A percentile compares a stretch with the other conserved stretches of the same genome.
Conservation (phyloP, 257 asterid genomes). For the Cynanchum wilfordii region DNA sequence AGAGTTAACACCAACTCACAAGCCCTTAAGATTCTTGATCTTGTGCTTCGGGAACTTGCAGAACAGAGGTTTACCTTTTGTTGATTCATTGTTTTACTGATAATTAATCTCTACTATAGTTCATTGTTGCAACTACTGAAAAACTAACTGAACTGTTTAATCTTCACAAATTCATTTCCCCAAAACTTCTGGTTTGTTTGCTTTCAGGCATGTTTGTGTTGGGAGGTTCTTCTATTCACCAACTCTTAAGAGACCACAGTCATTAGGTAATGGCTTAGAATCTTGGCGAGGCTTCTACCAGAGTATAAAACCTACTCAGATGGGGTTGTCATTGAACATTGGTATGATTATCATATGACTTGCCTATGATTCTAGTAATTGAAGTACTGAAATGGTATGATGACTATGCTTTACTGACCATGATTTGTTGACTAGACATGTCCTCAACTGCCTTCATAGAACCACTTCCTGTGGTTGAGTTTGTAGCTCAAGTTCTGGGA, state of each 20-base stretch:
- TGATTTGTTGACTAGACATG: conserved; percentile 24
- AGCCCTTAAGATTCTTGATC: conserved; percentile 45
- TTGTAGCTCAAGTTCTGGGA: conserved; percentile 30
- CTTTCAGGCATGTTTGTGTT: conserved; percentile 33
- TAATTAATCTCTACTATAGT: background rate
- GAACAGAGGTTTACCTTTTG: conserved; percentile 26
- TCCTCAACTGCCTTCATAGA: conserved; percentile 28
- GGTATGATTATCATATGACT: conserved; percentile 16
- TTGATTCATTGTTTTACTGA: background rate
- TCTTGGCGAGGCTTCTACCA: conserved; percentile 57
- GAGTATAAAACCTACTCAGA: conserved; percentile 46
- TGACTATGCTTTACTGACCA: background rate
- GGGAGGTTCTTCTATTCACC: conserved; percentile 46
- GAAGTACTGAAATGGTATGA: conserved; percentile 3
- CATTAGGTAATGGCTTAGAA: conserved; percentile 41
- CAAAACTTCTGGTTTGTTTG: background rate
- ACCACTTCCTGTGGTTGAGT: conserved; percentile 31
- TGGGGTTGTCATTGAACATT: conserved; percentile 42
- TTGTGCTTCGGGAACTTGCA: conserved; percentile 49
- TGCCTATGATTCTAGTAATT: background rate
- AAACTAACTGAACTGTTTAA: background rate
- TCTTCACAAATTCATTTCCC: background rate
- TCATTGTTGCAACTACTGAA: background rate
- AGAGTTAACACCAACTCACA: conserved; percentile 40
- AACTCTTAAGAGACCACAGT: conserved; percentile 33